Evolutionary conservation across 140 eudicot species (phyloP).

Genomic region (Anethum foeniculum): DNA sequence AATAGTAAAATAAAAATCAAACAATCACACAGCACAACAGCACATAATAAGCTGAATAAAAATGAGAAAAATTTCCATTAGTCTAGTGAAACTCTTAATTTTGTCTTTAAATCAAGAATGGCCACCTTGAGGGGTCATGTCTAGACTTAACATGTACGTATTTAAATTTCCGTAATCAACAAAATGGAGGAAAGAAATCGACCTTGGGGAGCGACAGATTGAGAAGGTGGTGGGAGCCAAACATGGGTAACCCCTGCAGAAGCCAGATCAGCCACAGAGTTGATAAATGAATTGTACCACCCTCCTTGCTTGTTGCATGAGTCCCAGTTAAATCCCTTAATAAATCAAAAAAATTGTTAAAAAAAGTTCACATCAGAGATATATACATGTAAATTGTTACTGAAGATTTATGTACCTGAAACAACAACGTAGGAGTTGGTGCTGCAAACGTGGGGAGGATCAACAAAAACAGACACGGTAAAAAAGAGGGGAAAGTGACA

Average conservation of each 20-base stretch:
- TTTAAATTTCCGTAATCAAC: not conserved
- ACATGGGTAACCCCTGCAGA: slow-evolving; percentile 69
- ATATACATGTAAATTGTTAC: not conserved
- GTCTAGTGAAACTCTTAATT: not conserved
- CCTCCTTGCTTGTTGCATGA: slow-evolving; percentile 58
- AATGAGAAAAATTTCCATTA: not conserved
- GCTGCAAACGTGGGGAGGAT: slow-evolving; percentile 16
- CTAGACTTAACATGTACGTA: not conserved
- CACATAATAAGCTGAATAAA: not conserved
- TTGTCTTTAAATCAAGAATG: not conserved
- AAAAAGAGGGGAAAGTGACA: slow-evolving; percentile 5
- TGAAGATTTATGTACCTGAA: slow-evolving; percentile 36
- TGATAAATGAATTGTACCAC: slow-evolving; percentile 43
- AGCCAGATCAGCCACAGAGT: slow-evolving; percentile 41
- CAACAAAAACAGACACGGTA: slow-evolving; percentile 20
- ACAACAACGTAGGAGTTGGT: slow-evolving; percentile 39
- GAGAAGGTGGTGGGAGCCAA: slow-evolving; percentile 83
- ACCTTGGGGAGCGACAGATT: slow-evolving; percentile 66
- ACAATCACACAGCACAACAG: not conserved
- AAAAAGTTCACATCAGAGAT: not conserved
- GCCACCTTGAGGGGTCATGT: not conserved
- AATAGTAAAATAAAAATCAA: not conserved
- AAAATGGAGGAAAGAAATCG: not conserved
- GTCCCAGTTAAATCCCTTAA: slow-evolving; percentile 75
- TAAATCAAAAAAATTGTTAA: not conserved